phyloP scores from a whole-genome alignment of 2,329 filamentous ascomycete genomes.

The Fusarium kyushuense region DNA sequence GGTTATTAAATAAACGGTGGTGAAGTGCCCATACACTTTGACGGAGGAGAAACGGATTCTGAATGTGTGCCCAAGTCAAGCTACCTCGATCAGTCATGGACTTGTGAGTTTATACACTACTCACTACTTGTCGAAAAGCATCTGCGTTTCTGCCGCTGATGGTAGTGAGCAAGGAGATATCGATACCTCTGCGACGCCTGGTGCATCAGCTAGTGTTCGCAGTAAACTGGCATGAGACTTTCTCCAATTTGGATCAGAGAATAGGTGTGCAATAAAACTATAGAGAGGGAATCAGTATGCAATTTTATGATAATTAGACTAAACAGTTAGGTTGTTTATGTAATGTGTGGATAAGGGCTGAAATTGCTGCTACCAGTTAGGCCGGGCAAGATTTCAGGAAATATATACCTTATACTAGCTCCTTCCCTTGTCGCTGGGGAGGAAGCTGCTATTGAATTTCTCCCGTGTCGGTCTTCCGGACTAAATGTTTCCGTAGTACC shows the following conservation, averaged over 20 bases:
- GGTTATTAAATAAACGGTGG: conserved; percentile 6
- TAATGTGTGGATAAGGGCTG: no score
- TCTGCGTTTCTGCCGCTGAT: not conserved
- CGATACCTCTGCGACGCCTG: not conserved
- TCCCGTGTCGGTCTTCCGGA: conserved; percentile 22
- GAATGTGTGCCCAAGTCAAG: conserved; percentile 29
- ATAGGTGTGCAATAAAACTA: conserved; percentile 20
- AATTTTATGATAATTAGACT: accelerated
- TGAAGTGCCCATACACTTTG: conserved; percentile 23
- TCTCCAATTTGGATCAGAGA: conserved; percentile 20
- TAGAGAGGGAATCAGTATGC: not conserved
- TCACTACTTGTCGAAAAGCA: conserved; percentile 30
- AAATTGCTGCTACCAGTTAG: no score
- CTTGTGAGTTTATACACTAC: no score
- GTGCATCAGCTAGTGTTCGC: conserved; percentile 17
- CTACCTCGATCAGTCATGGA: not conserved
- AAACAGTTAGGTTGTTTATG: accelerated
- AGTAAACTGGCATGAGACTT: conserved; percentile 19
- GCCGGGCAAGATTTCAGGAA: accelerated
- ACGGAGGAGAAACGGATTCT: conserved; percentile 16
- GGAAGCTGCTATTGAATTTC: conserved; percentile 19
- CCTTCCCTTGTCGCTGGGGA: conserved; percentile 15
- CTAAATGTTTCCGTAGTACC: not conserved
- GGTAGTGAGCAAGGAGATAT: conserved; percentile 14
- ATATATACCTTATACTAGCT: conserved; percentile 19